Percentiles rank a stretch among this genome's conserved stretches.
phyloP scores from a whole-genome alignment of 1,284 basidiomycete species.

The Ganoderma lingzhi region DNA sequence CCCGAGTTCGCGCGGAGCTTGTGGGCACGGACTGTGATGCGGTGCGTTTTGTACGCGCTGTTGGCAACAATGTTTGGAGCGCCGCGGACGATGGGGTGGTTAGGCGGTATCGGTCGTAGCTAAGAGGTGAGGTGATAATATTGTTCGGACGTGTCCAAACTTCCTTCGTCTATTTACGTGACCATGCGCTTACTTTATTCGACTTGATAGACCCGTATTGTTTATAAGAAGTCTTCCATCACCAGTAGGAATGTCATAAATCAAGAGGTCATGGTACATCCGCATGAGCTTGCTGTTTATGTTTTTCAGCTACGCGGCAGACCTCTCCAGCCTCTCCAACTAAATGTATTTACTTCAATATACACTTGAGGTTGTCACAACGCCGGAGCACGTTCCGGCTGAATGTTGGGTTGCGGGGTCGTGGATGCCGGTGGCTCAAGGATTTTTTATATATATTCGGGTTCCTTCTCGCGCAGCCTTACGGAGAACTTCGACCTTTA shows the following conservation, averaged over 20 bases:
- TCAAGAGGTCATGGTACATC: too few species aligned
- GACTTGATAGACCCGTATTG: not conserved
- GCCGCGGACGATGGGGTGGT: constrained; percentile 68
- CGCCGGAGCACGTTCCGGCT: too few species aligned
- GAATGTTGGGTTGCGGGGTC: too few species aligned
- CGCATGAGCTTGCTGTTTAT: too few species aligned
- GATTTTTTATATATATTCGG: too few species aligned
- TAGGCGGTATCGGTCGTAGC: constrained; percentile 47
- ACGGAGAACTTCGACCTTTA: too few species aligned
- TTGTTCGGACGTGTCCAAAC: not conserved
- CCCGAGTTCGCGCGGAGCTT: constrained; percentile 51
- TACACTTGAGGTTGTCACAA: too few species aligned
- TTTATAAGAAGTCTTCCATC: not conserved
- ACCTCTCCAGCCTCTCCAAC: too few species aligned
- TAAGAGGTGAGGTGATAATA: not conserved
- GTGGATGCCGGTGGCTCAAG: too few species aligned
- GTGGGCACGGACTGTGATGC: constrained; percentile 62
- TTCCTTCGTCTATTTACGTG: not conserved
- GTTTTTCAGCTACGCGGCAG: too few species aligned
- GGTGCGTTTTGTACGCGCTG: constrained; percentile 47
- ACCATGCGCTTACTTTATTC: not conserved
- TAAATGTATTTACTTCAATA: too few species aligned
- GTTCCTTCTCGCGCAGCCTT: too few species aligned
- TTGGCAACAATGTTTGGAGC: constrained; percentile 56
- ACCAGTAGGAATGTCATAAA: not conserved